Evolutionary conservation across 2,329 filamentous ascomycete species (phyloP).

Genomic region (Beauveria sp.): DNA sequence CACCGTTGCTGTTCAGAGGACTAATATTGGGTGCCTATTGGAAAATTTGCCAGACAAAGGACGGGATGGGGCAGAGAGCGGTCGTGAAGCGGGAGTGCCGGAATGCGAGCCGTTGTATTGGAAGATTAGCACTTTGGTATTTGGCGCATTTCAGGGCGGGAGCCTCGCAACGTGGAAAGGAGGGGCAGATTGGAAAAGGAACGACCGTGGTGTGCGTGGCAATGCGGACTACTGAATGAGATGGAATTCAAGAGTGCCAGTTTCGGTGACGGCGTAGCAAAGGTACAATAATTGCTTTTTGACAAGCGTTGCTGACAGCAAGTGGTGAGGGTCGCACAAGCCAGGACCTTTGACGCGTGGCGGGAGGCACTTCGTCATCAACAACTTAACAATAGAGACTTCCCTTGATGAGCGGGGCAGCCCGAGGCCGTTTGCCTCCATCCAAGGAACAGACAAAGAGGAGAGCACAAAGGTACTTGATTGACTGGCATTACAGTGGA

Average conservation of each 20-base stretch:
- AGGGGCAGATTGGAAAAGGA: background rate
- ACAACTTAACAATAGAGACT: background rate
- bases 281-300: background rate
- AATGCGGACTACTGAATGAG: background rate
- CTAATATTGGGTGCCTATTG: background rate
- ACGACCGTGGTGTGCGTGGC: background rate
- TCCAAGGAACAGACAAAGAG: background rate
- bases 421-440: background rate
- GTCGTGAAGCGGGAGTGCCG: conserved; percentile 1
- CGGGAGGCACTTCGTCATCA: conserved; percentile 1
- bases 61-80: background rate
- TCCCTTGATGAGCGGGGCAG: background rate
- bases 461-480: background rate
- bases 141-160: conserved; percentile 12
- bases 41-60: background rate
- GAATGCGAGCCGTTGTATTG: conserved; percentile 13
- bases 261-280: background rate
- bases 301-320: background rate
- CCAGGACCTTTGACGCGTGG: background rate
- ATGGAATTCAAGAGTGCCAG: background rate
- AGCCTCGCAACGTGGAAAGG: background rate
- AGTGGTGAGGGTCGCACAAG: background rate
- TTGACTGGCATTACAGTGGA: background rate
- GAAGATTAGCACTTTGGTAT: conserved; percentile 12
- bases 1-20: background rate